Base-by-base conservation (phyloP, 192 early-diverging fungal genomes). In the Podila epigama region DNA sequence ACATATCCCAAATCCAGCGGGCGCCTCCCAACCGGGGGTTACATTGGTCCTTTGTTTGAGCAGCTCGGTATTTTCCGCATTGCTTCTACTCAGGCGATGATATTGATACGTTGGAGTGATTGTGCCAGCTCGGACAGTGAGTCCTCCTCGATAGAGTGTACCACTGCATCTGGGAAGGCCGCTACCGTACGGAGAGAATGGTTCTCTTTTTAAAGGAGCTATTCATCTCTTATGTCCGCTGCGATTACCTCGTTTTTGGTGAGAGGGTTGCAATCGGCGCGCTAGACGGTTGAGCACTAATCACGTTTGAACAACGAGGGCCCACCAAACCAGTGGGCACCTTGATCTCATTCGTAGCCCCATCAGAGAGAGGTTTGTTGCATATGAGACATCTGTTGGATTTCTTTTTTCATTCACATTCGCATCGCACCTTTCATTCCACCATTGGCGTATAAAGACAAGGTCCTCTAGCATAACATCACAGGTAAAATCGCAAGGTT, bases 221-320 rank as follows among this genome's bases (percentile, higher is more conserved):
- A 41, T 41, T 41, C 40, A 16, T 11, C 40, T 41, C 40, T 41
- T 41, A 41, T 41, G 16, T 41, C 40, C 40, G 40, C 40, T 41
- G 40, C 40, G 40, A 56, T 29, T 55, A 51, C 63, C 60, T 61
- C 60, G 60, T 61, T 61, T 50, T 61, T n/a, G 60, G 60, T 61
- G 60, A 61, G 60, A 61, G 60, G 60, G 42, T 36, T 61, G 60
- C 60, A 48, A 42, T 37, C 42, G 44, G 44, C 60, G 60, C 60
- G 60, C 60, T 61, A 61, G 60, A 39, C 51, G 22, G 60, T 61
- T 61, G 60, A 61, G 60, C 34, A 28, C 42, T 13, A 61, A 25
- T 28, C 60, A 61, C 16, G 51, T 61, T 48, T 44, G 29, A 33
- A 61, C n/a, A n/a, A n/a, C n/a, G n/a, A n/a, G n/a, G n/a, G n/a